A percentile compares a stretch with the other conserved stretches of the same genome.
phyloP scores from a whole-genome alignment of 768 basidiomycete genomes.

The Podaxis sp. region DNA sequence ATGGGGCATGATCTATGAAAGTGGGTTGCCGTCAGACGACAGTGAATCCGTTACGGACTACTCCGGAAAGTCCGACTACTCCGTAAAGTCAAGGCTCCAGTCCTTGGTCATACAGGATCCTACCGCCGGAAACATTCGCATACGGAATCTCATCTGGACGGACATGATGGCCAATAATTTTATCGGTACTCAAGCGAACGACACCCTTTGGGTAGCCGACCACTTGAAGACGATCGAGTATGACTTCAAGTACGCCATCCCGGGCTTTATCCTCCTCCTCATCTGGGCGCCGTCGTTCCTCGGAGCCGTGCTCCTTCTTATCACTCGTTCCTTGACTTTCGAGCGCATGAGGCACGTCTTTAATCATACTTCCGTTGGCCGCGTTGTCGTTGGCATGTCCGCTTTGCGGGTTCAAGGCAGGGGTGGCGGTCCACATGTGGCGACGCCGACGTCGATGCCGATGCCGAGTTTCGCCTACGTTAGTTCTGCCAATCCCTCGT shows the following conservation, averaged over 20 bases:
- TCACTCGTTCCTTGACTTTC: neutral
- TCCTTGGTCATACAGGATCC: neutral
- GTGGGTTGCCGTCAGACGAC: neutral
- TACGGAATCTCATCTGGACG: conserved; percentile 1
- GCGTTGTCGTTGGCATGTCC: neutral
- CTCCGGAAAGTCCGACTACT: neutral
- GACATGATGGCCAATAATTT: conserved; percentile 5
- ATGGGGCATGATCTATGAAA: neutral
- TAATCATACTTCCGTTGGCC: conserved; percentile 1
- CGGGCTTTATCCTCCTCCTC: conserved; percentile 1
- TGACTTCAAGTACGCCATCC: conserved; percentile 5
- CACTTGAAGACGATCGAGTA: neutral
- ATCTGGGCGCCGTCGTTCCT: neutral
- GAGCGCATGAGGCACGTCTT: neutral
- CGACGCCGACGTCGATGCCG: neutral
- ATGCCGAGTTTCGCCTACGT: neutral
- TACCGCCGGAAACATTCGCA: neutral
- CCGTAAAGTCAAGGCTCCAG: neutral
- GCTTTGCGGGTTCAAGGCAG: neutral
- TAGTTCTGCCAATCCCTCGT: neutral
- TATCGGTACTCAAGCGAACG: neutral
- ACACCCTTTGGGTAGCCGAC: neutral
- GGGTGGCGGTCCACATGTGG: neutral
- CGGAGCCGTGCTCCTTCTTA: neutral
- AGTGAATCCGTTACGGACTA: neutral